Base-by-base conservation (phyloP, 371 early-diverging fungal genomes). In the Mucor velutinosus region DNA sequence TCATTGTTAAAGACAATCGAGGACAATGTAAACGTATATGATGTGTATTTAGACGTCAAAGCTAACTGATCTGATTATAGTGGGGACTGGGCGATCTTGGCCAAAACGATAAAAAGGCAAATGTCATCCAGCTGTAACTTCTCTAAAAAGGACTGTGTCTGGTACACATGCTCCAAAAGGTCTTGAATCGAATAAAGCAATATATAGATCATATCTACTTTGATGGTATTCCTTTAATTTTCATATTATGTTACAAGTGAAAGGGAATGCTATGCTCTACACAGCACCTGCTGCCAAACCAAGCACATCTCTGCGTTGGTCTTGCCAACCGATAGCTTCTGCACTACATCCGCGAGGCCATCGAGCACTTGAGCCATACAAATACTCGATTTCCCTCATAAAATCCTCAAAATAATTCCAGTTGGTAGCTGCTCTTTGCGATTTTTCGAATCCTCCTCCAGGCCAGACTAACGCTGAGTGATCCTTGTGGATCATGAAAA, bases 341-440 rank as follows among this genome's bases (percentile, higher is more conserved):
- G 84, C 82, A 55, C 73, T 76, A 61, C 90, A 89, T 58, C 84
- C 88, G 14, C 81, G 70, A 32, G 90, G 90, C 88, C 87, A 88
- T 19, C 86, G 77, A 57, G 79, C 78, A 49, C 73, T 78, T 8
- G 29, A 65, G 0, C 89, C 89, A 71, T 87, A 87, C 4, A 83
- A 67, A 6, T 17, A 60, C 35, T 81, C 76, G 55, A 90, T 79
- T 51, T 83, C 86, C 7, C 77, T 81, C 64, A 83, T 68, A 66
- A 81, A 89, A 19, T 76, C 83, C 7, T 69, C 78, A 77, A 88
- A 87, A 51, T 86, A 87, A 11, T 76, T 87, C 75, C 79, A 88
- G 8, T 76, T 71, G 0, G 65, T 70, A 12, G 56, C 66, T 7
- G 65, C 73, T 57, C 76, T 81, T 67, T 85, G 87, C 0, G 73